Conservation (phyloP, 495 filamentous ascomycete genomes). For the Tuber aestivum region DNA sequence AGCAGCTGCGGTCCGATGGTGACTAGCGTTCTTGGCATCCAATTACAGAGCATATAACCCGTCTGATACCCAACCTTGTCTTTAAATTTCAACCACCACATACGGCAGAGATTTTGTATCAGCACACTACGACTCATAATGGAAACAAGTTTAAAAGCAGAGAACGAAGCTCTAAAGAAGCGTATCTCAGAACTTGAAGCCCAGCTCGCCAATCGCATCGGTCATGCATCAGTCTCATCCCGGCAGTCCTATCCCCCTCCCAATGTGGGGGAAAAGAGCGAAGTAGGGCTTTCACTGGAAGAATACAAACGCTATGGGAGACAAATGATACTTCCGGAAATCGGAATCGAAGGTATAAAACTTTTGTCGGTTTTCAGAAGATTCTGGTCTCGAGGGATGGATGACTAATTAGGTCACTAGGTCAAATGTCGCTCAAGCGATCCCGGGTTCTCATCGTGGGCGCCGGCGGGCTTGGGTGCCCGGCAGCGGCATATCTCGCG, state of each 20-base stretch:
- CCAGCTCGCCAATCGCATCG: constrained; percentile 6
- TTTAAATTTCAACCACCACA: background rate
- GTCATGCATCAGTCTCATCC: background rate
- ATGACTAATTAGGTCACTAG: constrained; percentile 45
- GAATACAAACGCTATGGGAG: constrained; percentile 84
- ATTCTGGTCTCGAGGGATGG: background rate
- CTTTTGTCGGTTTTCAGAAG: background rate
- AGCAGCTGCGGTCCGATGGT: background rate
- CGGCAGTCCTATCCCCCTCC: constrained; percentile 1
- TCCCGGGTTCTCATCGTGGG: constrained; percentile 77
- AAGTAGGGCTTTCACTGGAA: constrained; percentile 58
- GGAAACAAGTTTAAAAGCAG: constrained; percentile 11
- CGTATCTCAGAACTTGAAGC: constrained; percentile 32
- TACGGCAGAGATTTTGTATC: background rate
- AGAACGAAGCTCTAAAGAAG: constrained; percentile 18
- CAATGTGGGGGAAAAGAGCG: constrained; percentile 26
- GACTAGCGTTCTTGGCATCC: background rate
- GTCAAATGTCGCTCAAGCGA: constrained; percentile 69
- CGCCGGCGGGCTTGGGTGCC: constrained; percentile 85
- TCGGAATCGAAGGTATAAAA: constrained; percentile 65
- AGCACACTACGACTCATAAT: background rate
- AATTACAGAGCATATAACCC: background rate
- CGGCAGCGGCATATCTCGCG: constrained; percentile 81
- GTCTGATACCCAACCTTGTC: background rate
- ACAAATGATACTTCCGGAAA: constrained; percentile 82